Conservation (phyloP, 2,329 filamentous ascomycete genomes). For the Samsoniella hepiali region DNA sequence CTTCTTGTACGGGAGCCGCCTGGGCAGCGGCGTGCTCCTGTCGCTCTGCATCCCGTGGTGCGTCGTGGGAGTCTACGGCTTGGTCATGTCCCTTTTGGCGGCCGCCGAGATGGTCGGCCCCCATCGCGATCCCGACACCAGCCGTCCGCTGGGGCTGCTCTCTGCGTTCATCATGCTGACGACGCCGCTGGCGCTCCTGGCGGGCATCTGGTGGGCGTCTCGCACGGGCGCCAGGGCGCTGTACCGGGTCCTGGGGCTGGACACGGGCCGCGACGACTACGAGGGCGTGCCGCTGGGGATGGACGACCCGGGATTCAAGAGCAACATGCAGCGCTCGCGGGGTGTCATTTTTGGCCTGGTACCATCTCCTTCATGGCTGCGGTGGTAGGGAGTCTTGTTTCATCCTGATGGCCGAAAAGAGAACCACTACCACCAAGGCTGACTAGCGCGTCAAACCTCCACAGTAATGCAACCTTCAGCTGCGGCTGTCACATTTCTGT, state of each 20-base stretch:
- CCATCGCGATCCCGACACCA: background rate
- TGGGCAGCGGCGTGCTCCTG: background rate
- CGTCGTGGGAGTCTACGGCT: background rate
- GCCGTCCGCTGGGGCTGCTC: background rate
- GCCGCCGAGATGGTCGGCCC: background rate
- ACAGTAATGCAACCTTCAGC: background rate
- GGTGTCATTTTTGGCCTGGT: background rate
- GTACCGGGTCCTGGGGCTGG: slow-evolving; percentile 4
- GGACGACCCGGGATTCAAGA: background rate
- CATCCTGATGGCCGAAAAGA: too few species aligned
- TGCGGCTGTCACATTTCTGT: background rate
- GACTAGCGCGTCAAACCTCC: background rate
- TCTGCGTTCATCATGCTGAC: background rate
- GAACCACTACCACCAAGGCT: too few species aligned
- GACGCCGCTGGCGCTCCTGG: background rate
- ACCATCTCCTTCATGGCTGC: background rate
- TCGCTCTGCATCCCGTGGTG: slow-evolving; percentile 6
- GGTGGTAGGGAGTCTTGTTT: background rate
- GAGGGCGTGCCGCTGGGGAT: slow-evolving; percentile 3
- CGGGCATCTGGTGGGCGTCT: slow-evolving; percentile 5
- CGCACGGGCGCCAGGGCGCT: slow-evolving; percentile 15
- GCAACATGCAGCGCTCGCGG: background rate
- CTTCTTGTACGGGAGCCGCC: slow-evolving; percentile 9
- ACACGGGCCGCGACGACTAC: background rate
- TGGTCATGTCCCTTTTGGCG: background rate